These are phyloP conservation scores for Endocladia muricata DNA, from an alignment of 31 red algal species.

Conservation along the genomic window DNA sequence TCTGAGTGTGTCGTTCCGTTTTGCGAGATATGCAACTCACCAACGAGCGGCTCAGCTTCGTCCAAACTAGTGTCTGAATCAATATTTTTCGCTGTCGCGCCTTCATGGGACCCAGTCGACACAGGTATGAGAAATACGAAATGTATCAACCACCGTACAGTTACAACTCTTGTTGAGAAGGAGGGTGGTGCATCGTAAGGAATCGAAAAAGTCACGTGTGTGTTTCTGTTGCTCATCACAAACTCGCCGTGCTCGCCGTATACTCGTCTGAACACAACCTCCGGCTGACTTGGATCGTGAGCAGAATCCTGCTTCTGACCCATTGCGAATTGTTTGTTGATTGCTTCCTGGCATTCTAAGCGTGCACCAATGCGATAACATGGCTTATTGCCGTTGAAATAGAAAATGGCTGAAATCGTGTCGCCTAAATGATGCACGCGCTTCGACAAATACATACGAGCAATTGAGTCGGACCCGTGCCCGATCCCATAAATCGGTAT, in stretches of 20 bases:
- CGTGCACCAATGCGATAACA: constrained; percentile 74
- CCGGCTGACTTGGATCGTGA: neutral
- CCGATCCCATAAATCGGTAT: constrained; percentile 65
- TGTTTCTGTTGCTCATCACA: constrained; percentile 52
- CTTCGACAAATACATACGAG: constrained; percentile 62
- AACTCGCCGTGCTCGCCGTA: constrained; percentile 81
- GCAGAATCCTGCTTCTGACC: constrained; percentile 19
- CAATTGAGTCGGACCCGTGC: constrained; percentile 34
- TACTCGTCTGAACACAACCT: constrained; percentile 62
- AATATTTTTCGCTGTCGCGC: neutral
- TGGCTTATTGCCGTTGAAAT: constrained; percentile 46
- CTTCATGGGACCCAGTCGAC: neutral
- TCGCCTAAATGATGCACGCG: constrained; percentile 72
- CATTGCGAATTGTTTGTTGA: constrained; percentile 25
- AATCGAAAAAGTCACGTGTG: constrained; percentile 71
- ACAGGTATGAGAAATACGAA: constrained; percentile 67
- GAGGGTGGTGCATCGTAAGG: constrained; percentile 74
- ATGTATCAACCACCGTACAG: constrained; percentile 64
- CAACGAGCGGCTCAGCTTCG: constrained; percentile 13
- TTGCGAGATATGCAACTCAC: constrained; percentile 8
- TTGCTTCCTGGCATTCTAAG: constrained; percentile 66
- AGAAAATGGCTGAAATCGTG: constrained; percentile 64
- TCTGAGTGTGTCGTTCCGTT: constrained; percentile 17
- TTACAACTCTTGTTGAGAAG: constrained; percentile 63
- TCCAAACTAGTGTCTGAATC: neutral